These are phyloP conservation scores for Silene vulgaris DNA, from an alignment of 179 eudicot genomes.

Conservation along the genomic window DNA sequence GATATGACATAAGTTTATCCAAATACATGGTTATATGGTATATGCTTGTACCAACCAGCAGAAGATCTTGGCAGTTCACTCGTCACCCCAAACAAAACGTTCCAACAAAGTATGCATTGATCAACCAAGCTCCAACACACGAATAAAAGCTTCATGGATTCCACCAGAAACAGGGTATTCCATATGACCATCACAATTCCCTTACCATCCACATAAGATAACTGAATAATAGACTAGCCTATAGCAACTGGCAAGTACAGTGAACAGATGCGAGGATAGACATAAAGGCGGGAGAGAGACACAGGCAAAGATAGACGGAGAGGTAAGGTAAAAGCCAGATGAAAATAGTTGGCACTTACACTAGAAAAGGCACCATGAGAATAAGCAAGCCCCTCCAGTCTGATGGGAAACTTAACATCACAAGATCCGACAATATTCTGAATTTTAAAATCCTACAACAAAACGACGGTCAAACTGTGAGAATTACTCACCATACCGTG, in stretches of 20 bases:
- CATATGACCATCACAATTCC: not conserved
- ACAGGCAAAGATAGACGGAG: not conserved
- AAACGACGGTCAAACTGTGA: not conserved
- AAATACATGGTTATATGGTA: not conserved
- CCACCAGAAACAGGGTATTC: not conserved
- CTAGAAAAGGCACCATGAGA: constrained; percentile 77
- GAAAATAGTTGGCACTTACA: constrained; percentile 37
- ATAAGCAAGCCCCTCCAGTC: constrained; percentile 78
- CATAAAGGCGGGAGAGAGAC: not conserved
- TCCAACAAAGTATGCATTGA: too few species aligned
- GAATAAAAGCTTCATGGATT: too few species aligned
- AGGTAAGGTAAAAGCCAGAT: constrained; percentile 1
- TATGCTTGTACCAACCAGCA: not conserved
- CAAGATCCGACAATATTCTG: constrained; percentile 88
- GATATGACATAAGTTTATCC: not conserved
- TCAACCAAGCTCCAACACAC: too few species aligned
- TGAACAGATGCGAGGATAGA: not conserved
- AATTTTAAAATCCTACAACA: constrained; percentile 67
- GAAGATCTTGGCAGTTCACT: not conserved
- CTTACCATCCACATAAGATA: not conserved
- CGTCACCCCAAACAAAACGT: too few species aligned
- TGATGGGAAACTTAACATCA: constrained; percentile 80
- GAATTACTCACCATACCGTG: not conserved
- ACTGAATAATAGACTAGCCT: not conserved
- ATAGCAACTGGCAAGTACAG: not conserved